Evolutionary conservation across 140 eudicot genomes (phyloP), one percentile per base, ranked within the genome.

Genomic region (Stevia rebaudiana): DNA sequence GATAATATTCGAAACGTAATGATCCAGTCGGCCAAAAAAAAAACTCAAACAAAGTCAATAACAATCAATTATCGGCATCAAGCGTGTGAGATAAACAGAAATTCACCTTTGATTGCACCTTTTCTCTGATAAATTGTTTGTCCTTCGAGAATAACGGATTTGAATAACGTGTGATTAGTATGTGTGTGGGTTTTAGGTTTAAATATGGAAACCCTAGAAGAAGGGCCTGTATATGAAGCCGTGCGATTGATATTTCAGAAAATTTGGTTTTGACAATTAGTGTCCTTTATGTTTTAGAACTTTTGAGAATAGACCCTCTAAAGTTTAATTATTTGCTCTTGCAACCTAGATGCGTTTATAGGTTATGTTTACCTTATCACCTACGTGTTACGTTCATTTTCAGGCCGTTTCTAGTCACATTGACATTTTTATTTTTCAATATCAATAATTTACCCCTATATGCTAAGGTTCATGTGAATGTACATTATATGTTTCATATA

Each of bases 201-300:
- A 54, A 64, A 74, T 36, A 21, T 37, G 62, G 63, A 74, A 74
- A 66, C 78, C 78, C 74, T 74, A 74, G 49, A n/a, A 57, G 39
- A 35, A 16, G 33, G 61, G 36, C 11, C 5, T 24, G 67, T 31
- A 55, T 46, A 57, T 44, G 60, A 55, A 53, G 52, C 21, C 8
- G 44, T 40, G 55, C 35, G 39, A 40, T 55, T 8, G 49, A 4
- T n/a, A 21, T 22, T 16, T 54, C 28, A 43, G 9, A 67, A 37
- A 42, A n/a, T 65, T 55, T 43, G 0, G 17, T 44, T 31, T 55
- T 73, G 67, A 43, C 42, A 18, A 7, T 41, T 63, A 41, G 42
- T 23, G 18, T 57, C 61, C 53, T 73, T 44, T 25, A 10, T n/a
- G 19, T 15, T 73, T 54, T 43, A 3, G 0, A 30, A 22, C 2